phyloP scores from a whole-genome alignment of 257 asterid species.

The Jasminum sambac region DNA sequence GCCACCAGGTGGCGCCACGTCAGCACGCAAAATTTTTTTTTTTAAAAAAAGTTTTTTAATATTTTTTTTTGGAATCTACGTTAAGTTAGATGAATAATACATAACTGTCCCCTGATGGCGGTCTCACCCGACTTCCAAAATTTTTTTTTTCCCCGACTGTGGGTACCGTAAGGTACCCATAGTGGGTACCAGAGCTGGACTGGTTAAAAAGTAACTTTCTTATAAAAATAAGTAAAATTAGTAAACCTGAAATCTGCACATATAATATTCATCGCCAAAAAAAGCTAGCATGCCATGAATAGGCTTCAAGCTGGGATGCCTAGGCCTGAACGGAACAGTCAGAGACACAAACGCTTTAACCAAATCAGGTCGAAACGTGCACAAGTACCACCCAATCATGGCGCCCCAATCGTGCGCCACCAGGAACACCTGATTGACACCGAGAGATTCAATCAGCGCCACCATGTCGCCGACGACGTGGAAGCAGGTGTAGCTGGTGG shows the following conservation, averaged over 20 bases:
- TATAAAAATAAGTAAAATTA: too few species aligned
- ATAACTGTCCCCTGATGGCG: too few species aligned
- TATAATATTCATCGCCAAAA: constrained; percentile 80
- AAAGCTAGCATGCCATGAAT: constrained; percentile 52
- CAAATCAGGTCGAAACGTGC: constrained; percentile 79
- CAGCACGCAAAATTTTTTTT: too few species aligned
- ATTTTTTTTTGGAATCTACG: too few species aligned
- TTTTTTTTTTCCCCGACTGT: too few species aligned
- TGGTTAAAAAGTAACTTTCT: too few species aligned
- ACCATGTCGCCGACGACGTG: constrained; percentile 79
- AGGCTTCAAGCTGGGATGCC: constrained; percentile 69
- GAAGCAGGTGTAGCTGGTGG: constrained; percentile 49
- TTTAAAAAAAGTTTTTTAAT: too few species aligned
- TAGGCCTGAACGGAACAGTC: constrained; percentile 74
- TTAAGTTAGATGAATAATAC: too few species aligned
- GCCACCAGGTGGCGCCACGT: too few species aligned
- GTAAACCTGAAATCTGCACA: constrained; percentile 93
- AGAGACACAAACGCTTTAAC: constrained; percentile 62
- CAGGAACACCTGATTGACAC: constrained; percentile 45
- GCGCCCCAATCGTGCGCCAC: constrained; percentile 99
- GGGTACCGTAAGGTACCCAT: too few species aligned
- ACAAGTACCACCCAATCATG: constrained; percentile 69
- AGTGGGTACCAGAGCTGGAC: too few species aligned
- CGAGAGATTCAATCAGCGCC: constrained; percentile 55
- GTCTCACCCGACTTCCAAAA: too few species aligned